Percentiles rank a stretch among this genome's conserved stretches.
phyloP scores from a whole-genome alignment of 495 filamentous ascomycete species.

The Penicillium longicatenatum region DNA sequence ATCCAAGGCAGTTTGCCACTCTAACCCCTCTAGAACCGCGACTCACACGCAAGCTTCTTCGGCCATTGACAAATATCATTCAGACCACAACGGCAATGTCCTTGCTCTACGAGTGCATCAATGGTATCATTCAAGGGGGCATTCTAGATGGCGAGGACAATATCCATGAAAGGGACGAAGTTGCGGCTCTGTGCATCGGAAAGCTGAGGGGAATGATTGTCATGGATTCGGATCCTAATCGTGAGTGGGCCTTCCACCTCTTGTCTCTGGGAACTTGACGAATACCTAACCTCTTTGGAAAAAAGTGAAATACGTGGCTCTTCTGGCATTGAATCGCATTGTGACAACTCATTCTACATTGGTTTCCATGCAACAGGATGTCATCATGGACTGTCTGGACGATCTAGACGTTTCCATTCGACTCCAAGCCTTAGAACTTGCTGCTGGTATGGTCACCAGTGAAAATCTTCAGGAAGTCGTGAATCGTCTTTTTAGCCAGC shows the following conservation, averaged over 20 bases:
- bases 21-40: conserved; percentile 92
- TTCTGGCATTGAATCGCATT: conserved; percentile 92
- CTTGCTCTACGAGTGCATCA: conserved; percentile 95
- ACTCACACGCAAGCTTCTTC: conserved; percentile 86
- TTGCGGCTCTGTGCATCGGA: conserved; percentile 88
- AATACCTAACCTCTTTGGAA: conserved; percentile 1
- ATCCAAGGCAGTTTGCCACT: conserved; percentile 77
- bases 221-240: conserved; percentile 87
- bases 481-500: conserved; percentile 80
- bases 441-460: conserved; percentile 84
- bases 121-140: conserved; percentile 95
- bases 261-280: neutral
- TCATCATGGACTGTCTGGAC: conserved; percentile 93
- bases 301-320: conserved; percentile 92
- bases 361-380: conserved; percentile 88
- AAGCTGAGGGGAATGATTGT: conserved; percentile 94
- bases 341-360: conserved; percentile 84
- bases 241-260: conserved; percentile 69
- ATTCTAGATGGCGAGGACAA: conserved; percentile 80
- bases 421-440: conserved; percentile 86
- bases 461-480: conserved; percentile 84
- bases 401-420: conserved; percentile 96
- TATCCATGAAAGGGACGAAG: conserved; percentile 80
- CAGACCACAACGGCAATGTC: conserved; percentile 96
- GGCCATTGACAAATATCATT: conserved; percentile 91